Base-by-base conservation (phyloP, 1,284 basidiomycete species). In the Heterobasidion occidentale region DNA sequence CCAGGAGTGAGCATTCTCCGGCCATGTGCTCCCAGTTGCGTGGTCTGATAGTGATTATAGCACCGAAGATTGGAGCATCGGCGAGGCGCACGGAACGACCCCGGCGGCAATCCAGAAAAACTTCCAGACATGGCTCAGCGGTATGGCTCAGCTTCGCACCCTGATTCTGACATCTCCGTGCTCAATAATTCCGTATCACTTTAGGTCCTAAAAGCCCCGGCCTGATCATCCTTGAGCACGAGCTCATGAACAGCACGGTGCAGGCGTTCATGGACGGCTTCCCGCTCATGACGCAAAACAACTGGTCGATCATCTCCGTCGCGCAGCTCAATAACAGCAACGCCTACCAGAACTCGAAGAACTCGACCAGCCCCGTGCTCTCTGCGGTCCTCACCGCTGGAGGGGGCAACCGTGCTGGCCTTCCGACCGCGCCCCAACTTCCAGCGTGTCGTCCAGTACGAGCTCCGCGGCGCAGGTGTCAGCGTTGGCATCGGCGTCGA, bases 201-300 rank as follows among this genome's bases (percentile, higher is more conserved):
- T 14, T 46, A 59, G 56, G 84, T 46, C 74, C 86, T 51, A 89
- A 91, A 67, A 70, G 68, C 9, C 84, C 86, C 9, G 92, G 92
- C 38, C 77, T 94, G 17, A 78, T 94, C 62, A 77, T 92, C 58
- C 78, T 95, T 60, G 88, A 94, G 71, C 93, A 96, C 70, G 93
- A 94, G 69, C 71, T 88, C 15, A 79, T 75, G 19, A 71, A 79
- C 46, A 66, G 74, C 56, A 76, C 87, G 19, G 82, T 92, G 38
- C 65, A 77, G 48, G 79, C 81, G 6, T 94, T 93, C 71, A 85
- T 88, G 66, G 70, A 75, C 51, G 77, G 81, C 9, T 94, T 79
- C 68, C 84, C 87, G 2, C 60, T 80, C 47, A 83, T 94, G 65
- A 71, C 75, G 56, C 62, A 74, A 15, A 82, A 83, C 60, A 84